These are phyloP conservation scores for Bipolaris oryzae DNA, from an alignment of 2,329 filamentous ascomycete genomes.

Conservation along the genomic window DNA sequence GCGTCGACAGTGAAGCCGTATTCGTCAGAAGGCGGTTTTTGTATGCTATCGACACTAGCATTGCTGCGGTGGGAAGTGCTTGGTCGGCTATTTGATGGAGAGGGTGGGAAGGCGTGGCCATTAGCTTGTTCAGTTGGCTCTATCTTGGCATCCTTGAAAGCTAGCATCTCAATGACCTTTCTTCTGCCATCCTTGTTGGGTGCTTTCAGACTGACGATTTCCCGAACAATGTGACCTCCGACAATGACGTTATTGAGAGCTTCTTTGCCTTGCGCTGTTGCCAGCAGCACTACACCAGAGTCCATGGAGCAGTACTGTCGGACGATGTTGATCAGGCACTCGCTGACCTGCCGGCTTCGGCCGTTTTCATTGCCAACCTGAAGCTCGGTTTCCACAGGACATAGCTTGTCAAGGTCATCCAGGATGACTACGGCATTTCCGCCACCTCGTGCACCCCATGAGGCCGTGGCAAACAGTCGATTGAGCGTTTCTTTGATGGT, in stretches of 20 bases:
- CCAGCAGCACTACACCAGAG: constrained; percentile 82
- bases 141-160: constrained; percentile 53
- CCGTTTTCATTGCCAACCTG: constrained; percentile 94
- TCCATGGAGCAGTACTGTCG: constrained; percentile 81
- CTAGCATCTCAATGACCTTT: constrained; percentile 80
- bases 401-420: constrained; percentile 91
- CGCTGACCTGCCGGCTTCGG: constrained; percentile 88
- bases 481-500: constrained; percentile 89
- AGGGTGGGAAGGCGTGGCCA: constrained; percentile 42
- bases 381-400: constrained; percentile 90
- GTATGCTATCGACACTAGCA: constrained; percentile 46
- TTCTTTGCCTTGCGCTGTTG: constrained; percentile 92
- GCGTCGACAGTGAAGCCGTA: constrained; percentile 73
- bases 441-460: constrained; percentile 87
- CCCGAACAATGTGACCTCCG: constrained; percentile 87
- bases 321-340: constrained; percentile 81
- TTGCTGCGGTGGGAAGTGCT: constrained; percentile 52
- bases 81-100: constrained; percentile 58
- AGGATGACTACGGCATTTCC: constrained; percentile 84
- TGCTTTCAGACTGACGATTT: constrained; percentile 87
- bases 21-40: constrained; percentile 37
- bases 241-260: constrained; percentile 88
- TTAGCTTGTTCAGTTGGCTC: constrained; percentile 25
- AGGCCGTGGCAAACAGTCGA: constrained; percentile 83
- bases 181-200: constrained; percentile 90